Conservation (phyloP, 331 rosid genomes). For the Malus hybrid region DNA sequence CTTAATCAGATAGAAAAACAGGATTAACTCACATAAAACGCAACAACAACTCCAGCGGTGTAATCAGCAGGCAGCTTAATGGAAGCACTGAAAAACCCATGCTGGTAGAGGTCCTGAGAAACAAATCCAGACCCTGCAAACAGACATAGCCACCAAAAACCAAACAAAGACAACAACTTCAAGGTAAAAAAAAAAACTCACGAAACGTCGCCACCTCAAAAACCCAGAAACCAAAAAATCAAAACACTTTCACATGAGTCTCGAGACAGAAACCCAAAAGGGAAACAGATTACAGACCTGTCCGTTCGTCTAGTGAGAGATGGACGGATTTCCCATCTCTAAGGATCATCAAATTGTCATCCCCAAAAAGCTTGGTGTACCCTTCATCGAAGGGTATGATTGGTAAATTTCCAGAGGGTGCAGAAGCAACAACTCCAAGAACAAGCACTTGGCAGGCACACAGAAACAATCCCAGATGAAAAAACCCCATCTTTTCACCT, state of each 20-base stretch:
- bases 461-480: slow-evolving; percentile 22
- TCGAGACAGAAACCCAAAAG: background rate
- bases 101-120: slow-evolving; percentile 84
- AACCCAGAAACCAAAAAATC: background rate
- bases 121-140: slow-evolving; percentile 89
- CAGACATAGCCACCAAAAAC: background rate
- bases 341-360: slow-evolving; percentile 52
- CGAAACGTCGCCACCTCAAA: background rate
- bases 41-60: slow-evolving; percentile 96
- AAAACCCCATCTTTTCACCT: slow-evolving; percentile 29
- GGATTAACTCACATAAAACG: slow-evolving; percentile 78
- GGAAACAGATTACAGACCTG: slow-evolving; percentile 39
- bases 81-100: slow-evolving; percentile 85
- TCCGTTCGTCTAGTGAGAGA: slow-evolving; percentile 69
- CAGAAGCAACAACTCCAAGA: slow-evolving; percentile 30
- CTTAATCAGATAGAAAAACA: background rate
- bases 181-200: background rate
- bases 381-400: slow-evolving; percentile 78
- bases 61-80: slow-evolving; percentile 89
- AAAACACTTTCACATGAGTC: background rate
- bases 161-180: background rate
- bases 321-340: slow-evolving; percentile 80
- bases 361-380: slow-evolving; percentile 73
- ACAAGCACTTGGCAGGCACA: slow-evolving; percentile 7
- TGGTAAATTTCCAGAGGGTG: slow-evolving; percentile 42